Evolutionary conservation across 2,329 filamentous ascomycete species (phyloP).

Genomic region (Paraphoma chrysanthemicola): DNA sequence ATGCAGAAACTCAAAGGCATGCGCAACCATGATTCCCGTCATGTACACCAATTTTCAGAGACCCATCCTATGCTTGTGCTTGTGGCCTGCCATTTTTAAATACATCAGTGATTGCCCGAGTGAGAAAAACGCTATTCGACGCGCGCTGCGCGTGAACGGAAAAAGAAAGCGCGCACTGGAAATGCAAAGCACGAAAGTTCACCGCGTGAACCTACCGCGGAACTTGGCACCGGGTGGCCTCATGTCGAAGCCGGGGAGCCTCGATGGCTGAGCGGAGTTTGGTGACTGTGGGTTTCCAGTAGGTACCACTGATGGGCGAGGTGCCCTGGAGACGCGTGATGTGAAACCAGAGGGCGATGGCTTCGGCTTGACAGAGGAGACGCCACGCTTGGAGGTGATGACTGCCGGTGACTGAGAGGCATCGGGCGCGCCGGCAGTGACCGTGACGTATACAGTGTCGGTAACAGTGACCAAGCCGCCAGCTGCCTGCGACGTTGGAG

Average conservation of each 20-base stretch:
- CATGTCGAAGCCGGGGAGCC: slow-evolving; percentile 9
- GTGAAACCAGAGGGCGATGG: background rate
- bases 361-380: background rate
- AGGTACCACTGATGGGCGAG: too few species aligned
- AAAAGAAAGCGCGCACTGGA: too few species aligned
- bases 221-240: slow-evolving; percentile 32
- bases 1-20: background rate
- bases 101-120: background rate
- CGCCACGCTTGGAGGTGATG: slow-evolving; percentile 1
- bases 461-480: slow-evolving; percentile 28
- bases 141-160: too few species aligned
- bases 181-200: background rate
- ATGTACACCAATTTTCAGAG: background rate
- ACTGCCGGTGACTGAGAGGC: slow-evolving; percentile 8
- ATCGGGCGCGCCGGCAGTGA: slow-evolving; percentile 22
- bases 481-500: slow-evolving; percentile 8
- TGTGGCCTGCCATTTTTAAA: slow-evolving; percentile 4
- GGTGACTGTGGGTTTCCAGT: background rate
- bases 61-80: background rate
- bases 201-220: slow-evolving; percentile 16
- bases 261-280: slow-evolving; percentile 4
- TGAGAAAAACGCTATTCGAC: background rate
- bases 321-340: too few species aligned
- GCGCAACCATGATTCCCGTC: background rate
- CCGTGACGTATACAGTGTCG: slow-evolving; percentile 33